Base-by-base conservation (phyloP, 805 yeast species). In the Candida coquimbonensis region DNA sequence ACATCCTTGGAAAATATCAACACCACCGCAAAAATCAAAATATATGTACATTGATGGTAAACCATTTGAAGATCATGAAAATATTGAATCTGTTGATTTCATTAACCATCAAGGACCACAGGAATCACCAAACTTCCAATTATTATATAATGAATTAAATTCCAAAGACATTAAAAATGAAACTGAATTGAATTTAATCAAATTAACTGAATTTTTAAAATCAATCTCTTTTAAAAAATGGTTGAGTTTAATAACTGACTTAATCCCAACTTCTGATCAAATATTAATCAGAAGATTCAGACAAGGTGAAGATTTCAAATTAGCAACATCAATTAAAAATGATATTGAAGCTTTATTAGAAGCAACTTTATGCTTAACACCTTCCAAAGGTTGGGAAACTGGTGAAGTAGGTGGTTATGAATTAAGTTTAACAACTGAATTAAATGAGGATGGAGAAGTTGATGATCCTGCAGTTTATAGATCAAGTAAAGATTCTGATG, bases 351-450 rank as follows among this genome's bases (percentile, higher is more conserved):
- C 78, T 3, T 60, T 78, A 1, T 62, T 91, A 17, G 98, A 91
- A 57, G 93, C 89, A 3, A 86, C 95, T 0, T 64, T 91, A 46
- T 78, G 81, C 45, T 62, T 93, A 39, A 91, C 98, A 0, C 96
- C 96, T 1, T 74, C 84, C 2, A 66, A 69, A 47, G 87, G 87
- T 36, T 91, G 97, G 96, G 87, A 80, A 41, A 70, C 77, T 32
- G 95, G 95, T n/a, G 96, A 87, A 56, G 67, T 73, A 41, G 99
- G 99, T 34, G 99, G 97, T 2, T 93, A 95, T 65, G 97, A 93
- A 59, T 69, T 95, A 44, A 83, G 91, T 58, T 87, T 93, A 95
- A 77, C 77, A 39, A 71, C 66, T 2, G 72, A 64, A 1, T 72
- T 66, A 3, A 69, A 62, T 5, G 72, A 66, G 3, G 75, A 69